Conservation (phyloP, 331 rosid genomes). For the Telfairia occidentalis region DNA sequence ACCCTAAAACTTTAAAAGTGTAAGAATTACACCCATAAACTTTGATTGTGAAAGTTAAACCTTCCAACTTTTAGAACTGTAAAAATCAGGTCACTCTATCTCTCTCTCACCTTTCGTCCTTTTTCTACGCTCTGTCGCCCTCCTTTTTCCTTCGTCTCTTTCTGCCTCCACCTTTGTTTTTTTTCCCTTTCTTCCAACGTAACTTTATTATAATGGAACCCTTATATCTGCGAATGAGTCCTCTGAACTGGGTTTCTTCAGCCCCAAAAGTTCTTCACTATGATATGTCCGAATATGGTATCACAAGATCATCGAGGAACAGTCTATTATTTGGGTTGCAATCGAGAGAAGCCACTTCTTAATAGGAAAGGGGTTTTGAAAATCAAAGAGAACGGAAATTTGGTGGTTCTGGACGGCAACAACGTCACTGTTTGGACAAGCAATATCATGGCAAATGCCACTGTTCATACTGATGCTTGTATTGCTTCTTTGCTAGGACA, state of each 20-base stretch:
- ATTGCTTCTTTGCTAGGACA: conserved; percentile 98
- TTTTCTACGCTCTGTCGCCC: too few species aligned
- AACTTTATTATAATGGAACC: conserved; percentile 17
- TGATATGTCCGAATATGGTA: conserved; percentile 74
- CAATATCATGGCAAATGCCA: conserved; percentile 8
- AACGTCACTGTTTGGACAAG: conserved; percentile 34
- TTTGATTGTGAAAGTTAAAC: too few species aligned
- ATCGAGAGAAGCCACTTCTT: conserved; percentile 42
- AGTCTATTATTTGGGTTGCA: conserved; percentile 46
- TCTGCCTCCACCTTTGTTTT: too few species aligned
- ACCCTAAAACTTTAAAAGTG: too few species aligned
- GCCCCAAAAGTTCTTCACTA: conserved; percentile 15
- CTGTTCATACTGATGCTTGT: conserved; percentile 95
- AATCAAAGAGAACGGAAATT: conserved; percentile 33
- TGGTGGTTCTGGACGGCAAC: conserved; percentile 33
- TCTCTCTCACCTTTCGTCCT: too few species aligned
- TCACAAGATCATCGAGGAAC: conserved; percentile 17
- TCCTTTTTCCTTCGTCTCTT: too few species aligned
- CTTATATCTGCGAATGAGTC: conserved; percentile 25
- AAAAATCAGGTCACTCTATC: too few species aligned
- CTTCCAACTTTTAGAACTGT: too few species aligned
- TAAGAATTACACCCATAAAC: too few species aligned
- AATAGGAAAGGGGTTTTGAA: conserved; percentile 30
- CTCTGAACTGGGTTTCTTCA: conserved; percentile 64
- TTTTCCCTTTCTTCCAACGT: too few species aligned